These are phyloP conservation scores for Debaryomycetaceae sp. DNA, from an alignment of 1,139 yeast genomes.

Conservation along the genomic window DNA sequence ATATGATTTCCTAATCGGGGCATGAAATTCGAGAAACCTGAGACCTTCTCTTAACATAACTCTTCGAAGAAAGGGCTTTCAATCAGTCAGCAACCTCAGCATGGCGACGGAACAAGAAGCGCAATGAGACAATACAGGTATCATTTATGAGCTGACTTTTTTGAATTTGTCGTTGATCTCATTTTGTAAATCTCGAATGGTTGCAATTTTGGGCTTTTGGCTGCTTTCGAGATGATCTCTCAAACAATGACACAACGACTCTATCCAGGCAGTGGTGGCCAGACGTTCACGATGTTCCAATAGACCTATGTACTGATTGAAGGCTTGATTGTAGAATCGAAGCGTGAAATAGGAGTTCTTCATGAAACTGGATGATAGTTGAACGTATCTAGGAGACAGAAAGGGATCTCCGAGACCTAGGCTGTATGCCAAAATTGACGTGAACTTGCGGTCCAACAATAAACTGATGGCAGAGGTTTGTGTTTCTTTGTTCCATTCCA, in stretches of 20 bases:
- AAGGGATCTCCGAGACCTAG: constrained; percentile 10
- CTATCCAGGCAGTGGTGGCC: background rate
- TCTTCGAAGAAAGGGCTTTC: background rate
- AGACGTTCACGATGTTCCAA: constrained; percentile 8
- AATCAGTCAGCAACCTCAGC: background rate
- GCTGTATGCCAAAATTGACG: constrained; percentile 10
- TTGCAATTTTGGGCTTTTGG: background rate
- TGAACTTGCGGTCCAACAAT: constrained; percentile 16
- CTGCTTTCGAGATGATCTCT: background rate
- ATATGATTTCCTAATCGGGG: constrained; percentile 8
- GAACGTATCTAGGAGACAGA: constrained; percentile 7
- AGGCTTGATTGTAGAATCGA: constrained; percentile 14
- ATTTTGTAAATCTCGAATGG: background rate
- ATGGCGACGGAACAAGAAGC: background rate
- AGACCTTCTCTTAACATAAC: background rate
- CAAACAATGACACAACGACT: background rate
- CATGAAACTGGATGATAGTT: constrained; percentile 5
- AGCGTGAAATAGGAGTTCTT: constrained; percentile 13
- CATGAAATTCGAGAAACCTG: background rate
- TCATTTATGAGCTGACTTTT: background rate
- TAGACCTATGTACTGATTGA: constrained; percentile 21
- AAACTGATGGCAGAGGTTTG: background rate
- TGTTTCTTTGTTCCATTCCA: background rate
- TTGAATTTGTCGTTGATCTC: constrained; percentile 1
- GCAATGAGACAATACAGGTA: too few relatives aligned